Evolutionary conservation across 2,329 filamentous ascomycete genomes (phyloP), one percentile per base, ranked within the genome.

Genomic region (Talaromyces sp.): DNA sequence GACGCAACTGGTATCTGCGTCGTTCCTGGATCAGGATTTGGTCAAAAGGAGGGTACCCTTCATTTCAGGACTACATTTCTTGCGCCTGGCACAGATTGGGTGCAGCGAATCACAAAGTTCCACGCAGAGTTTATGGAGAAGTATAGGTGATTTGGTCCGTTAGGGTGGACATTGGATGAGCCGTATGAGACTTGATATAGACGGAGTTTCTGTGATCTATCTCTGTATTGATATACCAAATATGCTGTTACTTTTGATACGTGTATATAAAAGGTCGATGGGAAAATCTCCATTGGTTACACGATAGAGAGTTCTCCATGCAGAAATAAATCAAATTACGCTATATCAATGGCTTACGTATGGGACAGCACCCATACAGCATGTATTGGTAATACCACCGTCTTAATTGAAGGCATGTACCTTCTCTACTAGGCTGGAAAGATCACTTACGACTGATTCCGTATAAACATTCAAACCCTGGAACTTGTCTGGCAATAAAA

Each of bases 41-140:
- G 95, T 5, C 95, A 99, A 82, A 93, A 89, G 79, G 90, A 95
- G 71, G 89, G 88, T 70, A 95, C 91, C 0, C 82, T 95, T 72
- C 95, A 99, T 81, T 96, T 99, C 84, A 84, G 95, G 66, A 99
- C 95, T 3, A 99, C 95, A 0, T 99, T 99, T 83, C 81, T 99
- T 44, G 93, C 95, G 0, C 95, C 95, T 0, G 95, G 95, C 14
- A 98, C 93, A 1, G 93, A 96, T 70, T 99, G 95, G 95, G 88
- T 96, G 6, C 87, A 88, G 57, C 84, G 88, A 68, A 92, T 98
- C 69, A 86, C 89, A 69, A 90, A 91, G 78, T 99, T 99, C 80
- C 95, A 99, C 81, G 81, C 87, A 77, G 87, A 90, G 66, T 99
- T 99, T 72, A 90, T 98, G 87, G 84, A 89, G 58, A 86, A 96